Percentiles rank a stretch among this genome's conserved stretches.
Conservation (phyloP, 768 basidiomycete species). For the Hygrophorus pudorinus region DNA sequence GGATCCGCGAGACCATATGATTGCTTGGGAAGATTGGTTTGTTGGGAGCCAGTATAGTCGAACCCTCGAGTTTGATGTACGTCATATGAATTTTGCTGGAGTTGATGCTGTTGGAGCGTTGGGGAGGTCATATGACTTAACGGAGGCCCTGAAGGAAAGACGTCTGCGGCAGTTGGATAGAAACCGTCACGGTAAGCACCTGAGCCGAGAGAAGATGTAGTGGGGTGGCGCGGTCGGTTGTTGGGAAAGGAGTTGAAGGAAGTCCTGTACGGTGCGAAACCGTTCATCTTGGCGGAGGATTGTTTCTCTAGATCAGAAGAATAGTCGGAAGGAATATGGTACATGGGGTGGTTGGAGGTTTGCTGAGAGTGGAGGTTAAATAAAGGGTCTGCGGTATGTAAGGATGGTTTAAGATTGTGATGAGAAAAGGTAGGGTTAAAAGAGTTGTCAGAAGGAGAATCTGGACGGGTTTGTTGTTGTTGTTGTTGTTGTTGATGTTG, state of each 20-base stretch:
- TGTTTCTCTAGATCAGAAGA: constrained; percentile 29
- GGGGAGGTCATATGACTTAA: constrained; percentile 27
- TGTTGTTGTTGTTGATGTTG: constrained; percentile 34
- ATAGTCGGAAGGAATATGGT: constrained; percentile 29
- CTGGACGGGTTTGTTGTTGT: constrained; percentile 31
- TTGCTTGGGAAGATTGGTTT: not conserved
- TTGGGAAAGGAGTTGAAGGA: constrained; percentile 32
- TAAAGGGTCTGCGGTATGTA: constrained; percentile 5
- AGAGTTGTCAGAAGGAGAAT: constrained; percentile 36
- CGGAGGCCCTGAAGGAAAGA: constrained; percentile 16
- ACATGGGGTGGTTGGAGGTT: constrained; percentile 20
- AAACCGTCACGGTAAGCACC: constrained; percentile 2
- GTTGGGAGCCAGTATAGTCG: constrained; percentile 3
- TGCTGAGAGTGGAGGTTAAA: constrained; percentile 24
- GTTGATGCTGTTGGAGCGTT: constrained; percentile 21
- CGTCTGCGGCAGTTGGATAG: constrained; percentile 18
- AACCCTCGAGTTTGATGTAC: constrained; percentile 3
- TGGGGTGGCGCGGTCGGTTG: constrained; percentile 32
- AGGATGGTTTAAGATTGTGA: constrained; percentile 17
- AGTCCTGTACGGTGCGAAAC: constrained; percentile 16
- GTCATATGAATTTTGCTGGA: not conserved
- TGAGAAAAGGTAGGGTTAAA: constrained; percentile 20
- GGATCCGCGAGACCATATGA: constrained; percentile 3
- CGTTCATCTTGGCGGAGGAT: constrained; percentile 24
- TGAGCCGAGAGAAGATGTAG: constrained; percentile 18